Evolutionary conservation across 108 stramenopile species (phyloP).

Genomic region (Heterococcus sp.): DNA sequence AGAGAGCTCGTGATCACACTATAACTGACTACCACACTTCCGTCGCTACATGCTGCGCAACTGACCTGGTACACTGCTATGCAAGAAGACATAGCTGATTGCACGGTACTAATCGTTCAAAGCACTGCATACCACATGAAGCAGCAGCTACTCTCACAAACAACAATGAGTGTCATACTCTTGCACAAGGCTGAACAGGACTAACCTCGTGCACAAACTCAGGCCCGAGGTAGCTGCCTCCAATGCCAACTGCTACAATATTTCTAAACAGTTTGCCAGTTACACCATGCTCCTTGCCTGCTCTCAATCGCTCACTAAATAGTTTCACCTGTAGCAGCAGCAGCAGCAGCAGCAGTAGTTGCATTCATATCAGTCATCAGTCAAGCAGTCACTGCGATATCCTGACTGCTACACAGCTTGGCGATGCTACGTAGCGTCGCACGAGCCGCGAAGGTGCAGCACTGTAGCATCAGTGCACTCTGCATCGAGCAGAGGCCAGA

Average conservation of each 20-base stretch:
- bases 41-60: too few species aligned
- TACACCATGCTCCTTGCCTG: constrained; percentile 77
- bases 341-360: background rate
- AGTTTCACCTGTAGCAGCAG: constrained; percentile 61
- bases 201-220: constrained; percentile 91
- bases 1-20: too few species aligned
- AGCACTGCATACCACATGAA: constrained; percentile 44
- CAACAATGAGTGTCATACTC: background rate
- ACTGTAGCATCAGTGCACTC: too few species aligned
- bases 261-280: constrained; percentile 90
- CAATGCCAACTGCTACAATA: constrained; percentile 96
- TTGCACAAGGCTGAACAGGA: constrained; percentile 30
- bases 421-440: too few species aligned
- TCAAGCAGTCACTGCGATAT: too few species aligned
- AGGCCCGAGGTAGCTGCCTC: constrained; percentile 70
- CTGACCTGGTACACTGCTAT: too few species aligned
- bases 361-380: too few species aligned
- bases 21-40: too few species aligned
- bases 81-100: too few species aligned
- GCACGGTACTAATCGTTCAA: constrained; percentile 87
- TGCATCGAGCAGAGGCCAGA: too few species aligned
- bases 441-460: too few species aligned
- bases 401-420: too few species aligned
- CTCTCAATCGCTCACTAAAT: constrained; percentile 86
- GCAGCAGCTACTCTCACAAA: background rate